Evolutionary conservation across 192 early-diverging fungal genomes (phyloP), one percentile per base, ranked within the genome.

Genomic region (Podila verticillata): DNA sequence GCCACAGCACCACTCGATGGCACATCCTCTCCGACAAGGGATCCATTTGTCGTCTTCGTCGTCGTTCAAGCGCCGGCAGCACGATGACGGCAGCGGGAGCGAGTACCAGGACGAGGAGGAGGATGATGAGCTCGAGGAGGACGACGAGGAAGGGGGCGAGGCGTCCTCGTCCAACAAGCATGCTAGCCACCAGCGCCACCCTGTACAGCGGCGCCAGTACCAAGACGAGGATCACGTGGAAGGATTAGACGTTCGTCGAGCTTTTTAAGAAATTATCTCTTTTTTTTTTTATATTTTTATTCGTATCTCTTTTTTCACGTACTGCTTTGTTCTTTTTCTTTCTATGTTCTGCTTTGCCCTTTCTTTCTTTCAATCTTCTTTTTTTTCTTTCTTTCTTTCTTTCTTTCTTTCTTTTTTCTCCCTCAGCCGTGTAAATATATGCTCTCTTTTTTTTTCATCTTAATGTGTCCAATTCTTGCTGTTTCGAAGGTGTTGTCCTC

Each of bases 181-280:
- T 13, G 2, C 49, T 9, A 48, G 48, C 9, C 48, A 19, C 0
- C 19, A 20, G 22, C 49, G 49, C 49, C 49, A 54, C 22, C 49
- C 49, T 54, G 49, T 54, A 54, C 49, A 54, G 49, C 49, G 36
- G 36, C 36, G 36, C 36, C 36, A 39, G 36, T 39, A 54, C 49
- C 49, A 22, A 54, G 31, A 54, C 22, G 66, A 70, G 24, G 62
- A 12, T 28, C 61, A 35, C 4, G 54, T 63, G 1, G 61, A 72
- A 36, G 70, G 57, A 12, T 34, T 72, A 12, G 61, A 72, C 32
- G 63, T 72, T 36, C 70, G 62, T 22, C 49, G 62, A 28, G 32
- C 22, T 39, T 36, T n/a, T 1, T 31, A 6, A 29, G 19, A 39
- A 39, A 39, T 13, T 65, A 54, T 51, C 17, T 4, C 8, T 12